Base-by-base conservation (phyloP, 2,329 filamentous ascomycete genomes). In the Calonectria pauciramosa region DNA sequence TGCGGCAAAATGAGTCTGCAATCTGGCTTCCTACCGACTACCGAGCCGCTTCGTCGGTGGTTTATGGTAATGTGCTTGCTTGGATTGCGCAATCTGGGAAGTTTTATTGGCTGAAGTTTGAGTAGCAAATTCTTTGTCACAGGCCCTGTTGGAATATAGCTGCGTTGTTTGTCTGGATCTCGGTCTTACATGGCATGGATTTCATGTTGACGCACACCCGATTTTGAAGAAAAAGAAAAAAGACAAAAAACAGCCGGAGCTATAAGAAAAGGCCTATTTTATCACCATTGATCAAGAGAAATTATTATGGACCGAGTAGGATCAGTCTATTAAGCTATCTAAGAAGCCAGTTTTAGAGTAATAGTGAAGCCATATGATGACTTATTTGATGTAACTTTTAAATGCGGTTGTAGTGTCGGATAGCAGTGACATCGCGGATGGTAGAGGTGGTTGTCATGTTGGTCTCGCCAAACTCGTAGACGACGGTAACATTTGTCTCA, bases 391-490 rank as follows among this genome's bases (percentile, higher is more conserved):
- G 5, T 63, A 10, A 20, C 3, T 11, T 30, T 13, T 41, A 23
- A 3, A 63, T 36, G 8, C 56, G 56, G 20, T 63, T 26, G 23
- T 63, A 63, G 16, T 63, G 38, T 41, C 56, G 56, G 34, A 30
- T 23, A 8, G 56, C 56, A 20, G 56, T 63, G 16, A 63, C 56
- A 4, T 63, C 56, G 8, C 56, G 56, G 36, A 63, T 14, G 36
- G 56, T 63, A 1, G 56, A 63, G 11, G 56, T 63, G 16, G 56
- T 63, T 1, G 56, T 63, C 34, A 63, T 0, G 34, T 38, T 36
- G 20, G 10, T 10, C 34, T 63, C 56, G 34, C 56, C 56, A 41
- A 63, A 63, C 34, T 63, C 56, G 56, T 63, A 63, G n/a, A 63
- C 56, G 56, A 63, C 56, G n/a, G 56, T 63, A 14, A 63, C 56